Evolutionary conservation across 331 rosid genomes (phyloP).

Genomic region (Pyrus hybrid): DNA sequence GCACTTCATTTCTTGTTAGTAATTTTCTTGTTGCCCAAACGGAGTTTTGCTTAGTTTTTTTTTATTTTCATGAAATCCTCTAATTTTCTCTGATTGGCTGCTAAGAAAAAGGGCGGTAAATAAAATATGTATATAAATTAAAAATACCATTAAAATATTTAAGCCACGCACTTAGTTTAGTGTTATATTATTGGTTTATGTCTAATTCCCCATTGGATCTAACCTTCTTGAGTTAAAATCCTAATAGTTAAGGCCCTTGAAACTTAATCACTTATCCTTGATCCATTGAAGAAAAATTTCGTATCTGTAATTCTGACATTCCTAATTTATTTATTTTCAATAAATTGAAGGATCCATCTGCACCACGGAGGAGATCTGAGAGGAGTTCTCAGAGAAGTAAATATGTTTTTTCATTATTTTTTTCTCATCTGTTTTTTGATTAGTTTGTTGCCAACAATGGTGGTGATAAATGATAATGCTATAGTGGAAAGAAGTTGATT

Average conservation of each 20-base stretch:
- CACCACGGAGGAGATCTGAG: not conserved
- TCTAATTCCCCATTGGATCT: not conserved
- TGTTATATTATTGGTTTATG: not conserved
- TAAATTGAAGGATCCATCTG: conserved; percentile 6
- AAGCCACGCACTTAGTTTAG: not conserved
- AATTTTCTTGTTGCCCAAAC: not conserved
- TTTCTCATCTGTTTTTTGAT: not conserved
- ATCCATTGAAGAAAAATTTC: not conserved
- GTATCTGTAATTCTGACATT: not conserved
- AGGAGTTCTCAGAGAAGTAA: conserved; percentile 5
- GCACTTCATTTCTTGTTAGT: not conserved
- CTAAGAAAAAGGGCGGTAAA: not conserved
- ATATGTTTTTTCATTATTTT: not conserved
- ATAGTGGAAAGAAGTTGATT: too few relatives aligned
- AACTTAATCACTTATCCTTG: not conserved
- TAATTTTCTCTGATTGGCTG: not conserved
- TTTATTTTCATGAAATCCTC: not conserved
- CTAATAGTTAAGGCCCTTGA: not conserved
- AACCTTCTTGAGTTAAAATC: not conserved
- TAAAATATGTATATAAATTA: not conserved
- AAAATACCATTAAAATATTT: not conserved
- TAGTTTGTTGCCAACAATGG: not conserved
- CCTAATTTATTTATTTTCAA: not conserved
- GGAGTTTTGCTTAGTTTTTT: too few relatives aligned
- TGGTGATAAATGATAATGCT: not conserved